phyloP scores from a whole-genome alignment of 257 asterid genomes.

The Cruciata laevipes region DNA sequence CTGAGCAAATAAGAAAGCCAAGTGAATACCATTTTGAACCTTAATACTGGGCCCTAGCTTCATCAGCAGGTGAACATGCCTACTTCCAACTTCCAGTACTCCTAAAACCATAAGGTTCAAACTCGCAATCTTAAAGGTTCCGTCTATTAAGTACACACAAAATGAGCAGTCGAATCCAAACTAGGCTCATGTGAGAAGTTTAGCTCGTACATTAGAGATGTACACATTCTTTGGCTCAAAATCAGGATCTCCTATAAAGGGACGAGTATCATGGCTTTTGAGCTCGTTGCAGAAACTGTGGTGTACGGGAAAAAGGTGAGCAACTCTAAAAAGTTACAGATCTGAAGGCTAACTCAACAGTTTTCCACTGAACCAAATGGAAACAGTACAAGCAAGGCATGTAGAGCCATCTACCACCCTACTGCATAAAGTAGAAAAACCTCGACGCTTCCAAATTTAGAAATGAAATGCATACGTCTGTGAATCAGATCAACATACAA shows the following conservation, averaged over 20 bases:
- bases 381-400: background rate
- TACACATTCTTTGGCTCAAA: too few relatives aligned
- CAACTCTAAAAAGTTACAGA: background rate
- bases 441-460: background rate
- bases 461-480: background rate
- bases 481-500: background rate
- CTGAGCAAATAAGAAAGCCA: background rate
- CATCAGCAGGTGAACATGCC: background rate
- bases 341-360: constrained; percentile 3
- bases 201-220: too few relatives aligned
- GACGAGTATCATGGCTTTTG: background rate
- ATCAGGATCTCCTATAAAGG: background rate
- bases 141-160: background rate
- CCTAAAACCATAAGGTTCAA: background rate
- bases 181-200: background rate
- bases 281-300: background rate
- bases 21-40: background rate
- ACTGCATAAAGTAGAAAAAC: background rate
- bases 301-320: background rate
- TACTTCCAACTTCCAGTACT: background rate
- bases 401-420: background rate
- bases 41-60: too few relatives aligned
- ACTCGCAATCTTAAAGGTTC: background rate
- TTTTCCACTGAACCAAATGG: background rate
- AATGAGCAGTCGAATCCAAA: background rate